Conservation (phyloP, 2,329 filamentous ascomycete species). For the Penicillium sp. region DNA sequence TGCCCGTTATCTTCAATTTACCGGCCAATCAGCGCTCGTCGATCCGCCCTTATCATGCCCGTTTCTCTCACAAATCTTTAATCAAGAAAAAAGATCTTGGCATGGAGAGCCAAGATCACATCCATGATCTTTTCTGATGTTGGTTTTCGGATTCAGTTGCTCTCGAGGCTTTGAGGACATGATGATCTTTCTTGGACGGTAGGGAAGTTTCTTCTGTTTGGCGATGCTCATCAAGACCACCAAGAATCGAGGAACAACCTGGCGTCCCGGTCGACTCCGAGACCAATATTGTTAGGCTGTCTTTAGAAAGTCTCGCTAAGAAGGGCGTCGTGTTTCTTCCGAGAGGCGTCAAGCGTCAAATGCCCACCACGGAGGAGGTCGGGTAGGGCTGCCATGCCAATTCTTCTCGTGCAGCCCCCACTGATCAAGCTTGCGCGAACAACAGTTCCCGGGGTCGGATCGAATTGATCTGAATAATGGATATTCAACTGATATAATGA, state of each 20-base stretch:
- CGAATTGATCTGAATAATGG: not conserved
- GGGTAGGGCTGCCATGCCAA: not conserved
- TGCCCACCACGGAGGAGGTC: not conserved
- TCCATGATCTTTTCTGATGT: not conserved
- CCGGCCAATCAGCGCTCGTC: constrained; percentile 31
- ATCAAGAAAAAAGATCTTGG: constrained; percentile 11
- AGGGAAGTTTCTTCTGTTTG: not conserved
- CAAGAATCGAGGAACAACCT: not conserved
- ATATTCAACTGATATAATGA: not conserved
- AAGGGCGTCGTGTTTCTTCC: not conserved
- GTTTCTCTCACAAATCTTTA: constrained; percentile 20
- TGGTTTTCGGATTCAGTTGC: not conserved
- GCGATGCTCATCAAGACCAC: not conserved
- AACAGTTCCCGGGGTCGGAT: not conserved
- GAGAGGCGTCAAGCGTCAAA: not conserved
- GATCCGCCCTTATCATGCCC: constrained; percentile 18
- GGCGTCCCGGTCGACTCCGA: not conserved
- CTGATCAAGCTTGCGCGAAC: not conserved
- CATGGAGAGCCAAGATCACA: constrained; percentile 3
- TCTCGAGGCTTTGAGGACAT: not conserved
- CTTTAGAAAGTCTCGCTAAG: not conserved
- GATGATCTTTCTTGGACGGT: not conserved
- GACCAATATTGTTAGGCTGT: not conserved
- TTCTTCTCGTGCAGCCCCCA: not conserved
- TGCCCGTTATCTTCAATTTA: constrained; percentile 15